A percentile compares a stretch with the other conserved stretches of the same genome.
Conservation (phyloP, 202 grass and related monocot genomes). For the Hordeum pubiflorum region DNA sequence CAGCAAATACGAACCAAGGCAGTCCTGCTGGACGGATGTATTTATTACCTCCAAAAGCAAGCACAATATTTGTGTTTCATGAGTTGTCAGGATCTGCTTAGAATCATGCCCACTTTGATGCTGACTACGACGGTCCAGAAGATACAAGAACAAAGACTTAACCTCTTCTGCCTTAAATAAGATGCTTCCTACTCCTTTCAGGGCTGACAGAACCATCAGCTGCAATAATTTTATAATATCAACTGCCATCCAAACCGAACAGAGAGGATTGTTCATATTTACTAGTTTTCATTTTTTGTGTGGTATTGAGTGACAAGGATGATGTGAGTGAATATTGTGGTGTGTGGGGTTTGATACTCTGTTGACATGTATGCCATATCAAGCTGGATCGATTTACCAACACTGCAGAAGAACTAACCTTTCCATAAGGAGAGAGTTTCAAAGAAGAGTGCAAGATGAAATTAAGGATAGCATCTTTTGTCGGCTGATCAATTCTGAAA, state of each 20-base stretch:
- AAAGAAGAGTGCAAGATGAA: constrained; percentile 67
- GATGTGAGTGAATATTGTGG: neutral
- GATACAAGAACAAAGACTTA: constrained; percentile 52
- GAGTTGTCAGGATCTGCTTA: constrained; percentile 36
- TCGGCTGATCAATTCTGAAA: constrained; percentile 65
- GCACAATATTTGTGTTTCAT: constrained; percentile 67
- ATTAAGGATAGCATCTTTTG: constrained; percentile 54
- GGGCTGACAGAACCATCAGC: constrained; percentile 65
- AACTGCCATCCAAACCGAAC: neutral
- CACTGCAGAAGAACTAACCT: constrained; percentile 54
- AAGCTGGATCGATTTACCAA: constrained; percentile 7
- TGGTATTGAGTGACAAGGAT: neutral
- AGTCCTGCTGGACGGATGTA: neutral
- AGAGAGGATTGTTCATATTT: neutral
- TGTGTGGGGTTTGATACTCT: neutral
- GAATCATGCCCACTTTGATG: constrained; percentile 29
- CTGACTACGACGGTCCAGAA: constrained; percentile 44
- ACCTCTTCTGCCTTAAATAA: constrained; percentile 60
- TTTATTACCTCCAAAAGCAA: constrained; percentile 95
- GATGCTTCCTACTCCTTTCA: constrained; percentile 78
- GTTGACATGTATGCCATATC: neutral
- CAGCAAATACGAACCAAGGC: constrained; percentile 5
- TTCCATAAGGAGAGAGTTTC: constrained; percentile 59
- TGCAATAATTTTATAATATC: constrained; percentile 25
- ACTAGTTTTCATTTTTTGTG: neutral